These are phyloP conservation scores for Cystobasidium pallidum DNA, from an alignment of 1,284 basidiomycete genomes.

Conservation along the genomic window DNA sequence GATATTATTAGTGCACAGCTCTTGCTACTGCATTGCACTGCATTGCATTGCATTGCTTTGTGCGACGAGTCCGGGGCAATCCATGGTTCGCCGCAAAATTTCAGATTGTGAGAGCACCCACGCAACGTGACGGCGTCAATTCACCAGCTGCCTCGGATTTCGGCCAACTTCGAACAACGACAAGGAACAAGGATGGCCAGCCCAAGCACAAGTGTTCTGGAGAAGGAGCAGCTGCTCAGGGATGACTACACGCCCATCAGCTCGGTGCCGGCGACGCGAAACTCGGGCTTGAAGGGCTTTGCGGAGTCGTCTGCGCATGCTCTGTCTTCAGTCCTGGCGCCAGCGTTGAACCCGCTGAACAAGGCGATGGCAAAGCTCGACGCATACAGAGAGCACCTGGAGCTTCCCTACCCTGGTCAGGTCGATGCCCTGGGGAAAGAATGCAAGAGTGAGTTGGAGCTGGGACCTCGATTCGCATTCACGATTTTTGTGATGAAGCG, in stretches of 20 bases:
- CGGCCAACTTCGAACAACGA: conserved; percentile 12
- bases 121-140: background rate
- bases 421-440: conserved; percentile 89
- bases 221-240: conserved; percentile 33
- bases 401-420: conserved; percentile 82
- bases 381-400: conserved; percentile 59
- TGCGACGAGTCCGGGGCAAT: background rate
- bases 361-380: conserved; percentile 35
- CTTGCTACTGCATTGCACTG: no score
- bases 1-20: no score
- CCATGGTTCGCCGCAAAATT: conserved; percentile 2
- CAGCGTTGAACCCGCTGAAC: conserved; percentile 36
- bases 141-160: background rate
- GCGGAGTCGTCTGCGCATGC: conserved; percentile 31
- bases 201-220: conserved; percentile 14
- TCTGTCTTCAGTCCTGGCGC: conserved; percentile 27
- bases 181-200: conserved; percentile 16
- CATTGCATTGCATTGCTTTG: no score
- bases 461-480: background rate
- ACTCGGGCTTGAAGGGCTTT: conserved; percentile 31
- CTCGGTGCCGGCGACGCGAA: conserved; percentile 18
- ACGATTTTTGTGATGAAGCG: conserved; percentile 20
- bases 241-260: conserved; percentile 37
- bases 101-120: background rate
- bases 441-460: conserved; percentile 52